Conservation (phyloP, 2,329 filamentous ascomycete genomes). For the Alternaria ventricosa region DNA sequence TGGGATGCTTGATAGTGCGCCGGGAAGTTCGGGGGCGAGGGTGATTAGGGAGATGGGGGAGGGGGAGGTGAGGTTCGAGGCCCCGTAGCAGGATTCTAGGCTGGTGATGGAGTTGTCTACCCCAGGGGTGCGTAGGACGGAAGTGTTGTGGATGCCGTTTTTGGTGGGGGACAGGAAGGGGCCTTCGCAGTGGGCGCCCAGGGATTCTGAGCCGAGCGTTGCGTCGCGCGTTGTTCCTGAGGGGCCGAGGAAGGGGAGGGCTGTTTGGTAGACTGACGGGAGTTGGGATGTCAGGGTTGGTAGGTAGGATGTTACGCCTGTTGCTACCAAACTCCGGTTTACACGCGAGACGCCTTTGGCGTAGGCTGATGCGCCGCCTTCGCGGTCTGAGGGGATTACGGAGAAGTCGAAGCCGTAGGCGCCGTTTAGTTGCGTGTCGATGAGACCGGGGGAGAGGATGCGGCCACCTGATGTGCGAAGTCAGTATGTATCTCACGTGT, state of each 20-base stretch:
- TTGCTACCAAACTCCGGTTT: slow-evolving; percentile 74
- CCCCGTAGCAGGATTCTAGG: slow-evolving; percentile 74
- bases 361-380: slow-evolving; percentile 66
- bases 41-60: slow-evolving; percentile 78
- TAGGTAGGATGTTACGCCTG: slow-evolving; percentile 86
- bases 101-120: slow-evolving; percentile 65
- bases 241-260: slow-evolving; percentile 78
- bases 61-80: slow-evolving; percentile 64
- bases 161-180: slow-evolving; percentile 84
- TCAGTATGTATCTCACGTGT: too few species aligned
- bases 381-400: slow-evolving; percentile 68
- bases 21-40: slow-evolving; percentile 78
- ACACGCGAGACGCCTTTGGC: slow-evolving; percentile 73
- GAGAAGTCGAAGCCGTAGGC: slow-evolving; percentile 95
- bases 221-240: slow-evolving; percentile 67
- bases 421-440: slow-evolving; percentile 91
- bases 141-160: slow-evolving; percentile 83
- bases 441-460: slow-evolving; percentile 84
- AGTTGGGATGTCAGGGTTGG: slow-evolving; percentile 84
- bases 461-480: slow-evolving; percentile 61
- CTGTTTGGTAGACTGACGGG: slow-evolving; percentile 81
- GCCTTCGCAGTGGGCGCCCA: slow-evolving; percentile 90
- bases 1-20: slow-evolving; percentile 73
- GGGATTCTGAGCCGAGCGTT: slow-evolving; percentile 78
- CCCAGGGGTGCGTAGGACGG: slow-evolving; percentile 68